Evolutionary conservation across 202 grass and related monocot species (phyloP).

Genomic region (Schoenoplectus tabernaemontani): DNA sequence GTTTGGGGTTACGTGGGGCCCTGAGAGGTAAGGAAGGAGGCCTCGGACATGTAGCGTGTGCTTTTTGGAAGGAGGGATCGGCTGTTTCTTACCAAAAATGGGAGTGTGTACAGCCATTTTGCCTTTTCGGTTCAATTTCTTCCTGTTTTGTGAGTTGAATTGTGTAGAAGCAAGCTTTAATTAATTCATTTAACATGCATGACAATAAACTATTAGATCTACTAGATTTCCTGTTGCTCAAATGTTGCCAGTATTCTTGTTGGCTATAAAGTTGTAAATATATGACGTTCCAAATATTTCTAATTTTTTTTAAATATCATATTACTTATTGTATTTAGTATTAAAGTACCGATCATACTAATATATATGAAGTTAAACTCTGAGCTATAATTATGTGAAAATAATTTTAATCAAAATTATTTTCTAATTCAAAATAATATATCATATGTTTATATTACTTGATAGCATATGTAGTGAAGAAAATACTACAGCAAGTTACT

Average conservation of each 20-base stretch:
- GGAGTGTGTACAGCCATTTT: not conserved
- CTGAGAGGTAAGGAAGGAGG: not conserved
- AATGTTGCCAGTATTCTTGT: not conserved
- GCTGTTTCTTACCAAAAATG: constrained; percentile 7
- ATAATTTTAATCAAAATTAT: too few relatives aligned
- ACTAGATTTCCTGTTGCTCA: not conserved
- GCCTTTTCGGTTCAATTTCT: not conserved
- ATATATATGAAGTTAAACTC: not conserved
- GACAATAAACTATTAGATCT: not conserved
- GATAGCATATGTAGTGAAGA: not conserved
- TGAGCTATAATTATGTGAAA: not conserved
- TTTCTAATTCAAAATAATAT: not conserved
- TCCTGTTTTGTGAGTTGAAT: not conserved
- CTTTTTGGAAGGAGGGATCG: not conserved
- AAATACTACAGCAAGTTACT: not conserved
- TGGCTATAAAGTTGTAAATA: not conserved
- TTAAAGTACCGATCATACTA: not conserved
- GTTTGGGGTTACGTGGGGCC: constrained; percentile 8
- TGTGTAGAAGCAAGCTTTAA: not conserved
- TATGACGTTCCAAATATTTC: not conserved
- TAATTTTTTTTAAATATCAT: not conserved
- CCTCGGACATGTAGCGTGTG: not conserved
- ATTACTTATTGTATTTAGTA: not conserved
- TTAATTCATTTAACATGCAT: not conserved
- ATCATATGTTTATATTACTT: not conserved